phyloP scores from a whole-genome alignment of 2,329 filamentous ascomycete genomes.

The Colletotrichum horii region DNA sequence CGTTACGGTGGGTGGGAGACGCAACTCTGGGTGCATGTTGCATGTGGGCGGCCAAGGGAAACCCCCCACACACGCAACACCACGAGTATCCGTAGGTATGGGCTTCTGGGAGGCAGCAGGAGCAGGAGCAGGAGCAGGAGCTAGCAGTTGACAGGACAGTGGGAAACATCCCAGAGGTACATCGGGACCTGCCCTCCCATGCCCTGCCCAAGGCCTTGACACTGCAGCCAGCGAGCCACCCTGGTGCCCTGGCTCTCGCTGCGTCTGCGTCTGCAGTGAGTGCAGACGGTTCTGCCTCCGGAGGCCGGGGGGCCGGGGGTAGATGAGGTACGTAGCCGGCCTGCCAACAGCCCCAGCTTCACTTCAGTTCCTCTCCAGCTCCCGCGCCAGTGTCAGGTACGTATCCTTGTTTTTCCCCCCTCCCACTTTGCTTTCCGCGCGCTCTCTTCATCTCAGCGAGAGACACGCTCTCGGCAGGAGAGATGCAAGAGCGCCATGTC shows the following conservation, averaged over 20 bases:
- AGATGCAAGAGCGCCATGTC: background rate
- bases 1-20: background rate
- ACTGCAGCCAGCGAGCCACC: background rate
- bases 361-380: background rate
- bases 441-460: background rate
- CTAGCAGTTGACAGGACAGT: conserved; percentile 1
- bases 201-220: background rate
- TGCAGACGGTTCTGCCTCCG: background rate
- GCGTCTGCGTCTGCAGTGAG: background rate
- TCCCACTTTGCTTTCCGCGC: background rate
- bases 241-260: background rate
- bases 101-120: background rate
- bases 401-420: background rate
- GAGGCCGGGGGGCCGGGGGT: background rate
- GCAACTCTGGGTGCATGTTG: background rate
- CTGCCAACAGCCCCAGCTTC: background rate
- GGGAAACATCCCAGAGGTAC: conserved; percentile 1
- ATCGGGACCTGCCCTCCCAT: background rate
- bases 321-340: background rate
- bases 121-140: background rate
- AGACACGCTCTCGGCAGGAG: background rate
- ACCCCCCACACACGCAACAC: background rate
- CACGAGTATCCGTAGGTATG: background rate
- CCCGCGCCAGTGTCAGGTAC: background rate
- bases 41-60: background rate